Evolutionary conservation across 2,329 filamentous ascomycete genomes (phyloP), one percentile per base, ranked within the genome.

Genomic region (Colletotrichum coccodes): DNA sequence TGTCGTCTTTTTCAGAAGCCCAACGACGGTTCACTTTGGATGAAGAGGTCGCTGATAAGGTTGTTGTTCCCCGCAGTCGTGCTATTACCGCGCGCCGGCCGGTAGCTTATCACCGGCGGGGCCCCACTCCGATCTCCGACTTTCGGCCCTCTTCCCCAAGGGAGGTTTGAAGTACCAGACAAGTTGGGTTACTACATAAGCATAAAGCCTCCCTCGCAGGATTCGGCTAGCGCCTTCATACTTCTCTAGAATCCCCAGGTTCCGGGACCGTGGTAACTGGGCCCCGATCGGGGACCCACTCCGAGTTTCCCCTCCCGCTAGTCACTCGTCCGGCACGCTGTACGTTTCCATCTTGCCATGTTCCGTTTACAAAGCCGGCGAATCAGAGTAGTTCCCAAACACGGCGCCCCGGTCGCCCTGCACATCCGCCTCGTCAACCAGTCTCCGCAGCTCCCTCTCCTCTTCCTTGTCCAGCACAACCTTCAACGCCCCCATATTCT

Each of bases 401-500:
- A 36, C 26, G 0, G 26, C 14, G 0, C 61, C 40, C 16, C 76
- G 70, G 5, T 72, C 73, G 1, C 78, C 78, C 14, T 71, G 54
- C 21, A 79, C 61, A 34, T 75, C 73, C 16, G 75, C 75, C 32
- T 75, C 75, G 7, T 70, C 32, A 9, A 77, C 76, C 21, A 75
- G 49, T 28, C 68, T 70, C 28, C 80, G 73, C 56, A 84, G 72
- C 40, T 78, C 73, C 26, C 72, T 71, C 23, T 79, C 72, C 60
- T 84, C 81, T 12, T 78, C 78, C 9, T 73, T 61, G 0, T 73
- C 77, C 53, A 84, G 56, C 52, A 62, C 63, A 7, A 84, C 73
- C 4, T 76, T 54, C 3, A 78, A 42, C 1, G 80, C 78, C 3
- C 72, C 78, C 5, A 79, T 62, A 42, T 87, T 87, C 63, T 86